Evolutionary conservation across 352 stramenopile species (phyloP).

Genomic region (Phytophthora kernoviae): DNA sequence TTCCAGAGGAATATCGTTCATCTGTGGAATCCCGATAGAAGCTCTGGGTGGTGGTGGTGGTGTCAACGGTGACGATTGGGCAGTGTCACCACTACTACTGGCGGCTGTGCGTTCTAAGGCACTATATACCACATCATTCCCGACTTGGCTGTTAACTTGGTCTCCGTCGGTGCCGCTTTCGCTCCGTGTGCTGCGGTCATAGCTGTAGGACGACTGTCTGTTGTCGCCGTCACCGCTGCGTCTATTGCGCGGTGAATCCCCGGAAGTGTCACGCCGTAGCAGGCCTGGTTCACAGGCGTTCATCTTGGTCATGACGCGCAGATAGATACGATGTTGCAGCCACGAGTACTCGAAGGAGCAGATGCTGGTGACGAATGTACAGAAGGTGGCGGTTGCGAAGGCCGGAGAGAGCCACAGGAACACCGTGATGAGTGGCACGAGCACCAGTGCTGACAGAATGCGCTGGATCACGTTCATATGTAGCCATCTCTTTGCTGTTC

Average conservation of each 20-base stretch:
- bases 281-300: conserved; percentile 24
- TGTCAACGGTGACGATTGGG: conserved; percentile 25
- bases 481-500: conserved; percentile 15
- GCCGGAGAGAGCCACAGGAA: conserved; percentile 72
- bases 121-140: conserved; percentile 3
- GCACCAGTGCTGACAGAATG: conserved; percentile 56
- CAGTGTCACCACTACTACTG: conserved; percentile 30
- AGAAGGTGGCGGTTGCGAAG: conserved; percentile 71
- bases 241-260: conserved; percentile 9
- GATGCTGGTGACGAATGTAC: conserved; percentile 59
- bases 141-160: not conserved
- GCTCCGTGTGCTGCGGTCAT: conserved; percentile 38
- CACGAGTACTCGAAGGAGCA: conserved; percentile 79
- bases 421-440: conserved; percentile 64
- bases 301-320: conserved; percentile 49
- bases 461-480: conserved; percentile 64
- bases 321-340: conserved; percentile 70
- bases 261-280: conserved; percentile 4
- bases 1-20: conserved; percentile 12
- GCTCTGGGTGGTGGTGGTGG: conserved; percentile 12
- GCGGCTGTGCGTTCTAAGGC: conserved; percentile 22
- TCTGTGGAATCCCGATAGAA: conserved; percentile 4
- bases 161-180: conserved; percentile 28
- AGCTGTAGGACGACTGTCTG: conserved; percentile 26
- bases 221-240: conserved; percentile 15